Evolutionary conservation across 768 basidiomycete species (phyloP), one percentile per base, ranked within the genome.

Genomic region (Hericium coralloides): DNA sequence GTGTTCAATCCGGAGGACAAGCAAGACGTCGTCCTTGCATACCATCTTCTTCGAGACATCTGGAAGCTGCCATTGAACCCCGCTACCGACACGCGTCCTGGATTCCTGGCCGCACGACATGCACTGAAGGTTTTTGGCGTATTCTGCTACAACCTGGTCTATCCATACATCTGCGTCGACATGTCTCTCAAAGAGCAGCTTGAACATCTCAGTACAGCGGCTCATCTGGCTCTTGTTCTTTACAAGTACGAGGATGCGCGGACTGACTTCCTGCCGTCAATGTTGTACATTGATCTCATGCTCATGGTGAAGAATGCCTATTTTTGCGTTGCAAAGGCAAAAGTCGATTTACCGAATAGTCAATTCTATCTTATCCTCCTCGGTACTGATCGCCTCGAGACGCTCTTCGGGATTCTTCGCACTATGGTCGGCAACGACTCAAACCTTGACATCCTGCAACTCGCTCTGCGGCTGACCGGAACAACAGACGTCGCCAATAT

Each of bases 401-500:
- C 37, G 6, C 26, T 58, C 0, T 66, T 66, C 47, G 63, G 66
- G 1, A 52, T 53, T 5, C n/a, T 67, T 14, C 64, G 65, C 9
- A 63, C 66, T 12, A 63, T 49, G 67, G 64, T 52, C 36, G 67
- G 23, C 61, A 69, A 55, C 55, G 69, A 45, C 55, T n/a, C 54
- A 4, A 63, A 63, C 49, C 17, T 41, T 12, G 62, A 63, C 43
- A 3, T 58, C 8, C 38, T 62, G 2, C 70, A 73, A 55, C 64
- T 74, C 6, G 64, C 54, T 2, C 45, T 14, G 2, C 64, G 71
- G 1, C 55, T 72, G 4, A 59, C 69, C 22, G 69, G 69, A 12
- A 67, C 71, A 0, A 68, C 66, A 0, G 68, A 75, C 43, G 65
- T 71, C 1, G 56, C 66, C 0, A 69, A 60, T n/a, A 76, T 76